Conservation (phyloP, 2,329 filamentous ascomycete species). For the Calonectria naviculata region DNA sequence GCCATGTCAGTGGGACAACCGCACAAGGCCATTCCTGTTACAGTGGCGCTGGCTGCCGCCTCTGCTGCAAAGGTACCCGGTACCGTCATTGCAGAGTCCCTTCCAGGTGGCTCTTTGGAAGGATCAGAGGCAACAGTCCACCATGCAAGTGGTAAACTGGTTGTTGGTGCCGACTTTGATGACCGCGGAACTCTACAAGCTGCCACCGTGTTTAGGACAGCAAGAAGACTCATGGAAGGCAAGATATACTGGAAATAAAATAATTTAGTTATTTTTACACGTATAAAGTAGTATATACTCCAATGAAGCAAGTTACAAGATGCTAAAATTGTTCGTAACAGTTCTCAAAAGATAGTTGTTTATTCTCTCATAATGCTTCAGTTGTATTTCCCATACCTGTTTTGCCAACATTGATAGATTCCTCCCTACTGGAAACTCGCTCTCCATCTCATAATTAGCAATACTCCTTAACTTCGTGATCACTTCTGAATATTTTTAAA, state of each 20-base stretch:
- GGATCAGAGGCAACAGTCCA: slow-evolving; percentile 1
- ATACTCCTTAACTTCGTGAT: too few relatives aligned
- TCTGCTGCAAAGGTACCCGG: slow-evolving; percentile 52
- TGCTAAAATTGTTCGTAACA: too few relatives aligned
- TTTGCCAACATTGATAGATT: too few relatives aligned
- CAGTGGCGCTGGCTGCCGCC: slow-evolving; percentile 51
- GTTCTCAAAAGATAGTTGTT: too few relatives aligned
- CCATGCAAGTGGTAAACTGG: slow-evolving; percentile 36
- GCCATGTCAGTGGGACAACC: slow-evolving; percentile 62
- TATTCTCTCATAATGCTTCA: too few relatives aligned
- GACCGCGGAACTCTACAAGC: slow-evolving; percentile 45
- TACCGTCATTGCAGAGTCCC: neutral
- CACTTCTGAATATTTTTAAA: too few relatives aligned
- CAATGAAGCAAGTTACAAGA: too few relatives aligned
- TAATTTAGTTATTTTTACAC: neutral
- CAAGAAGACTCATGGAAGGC: slow-evolving; percentile 59
- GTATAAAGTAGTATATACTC: too few relatives aligned
- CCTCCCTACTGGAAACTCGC: too few relatives aligned
- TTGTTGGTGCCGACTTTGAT: slow-evolving; percentile 46
- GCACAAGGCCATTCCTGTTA: slow-evolving; percentile 62
- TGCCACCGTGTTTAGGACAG: slow-evolving; percentile 59
- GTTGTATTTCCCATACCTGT: too few relatives aligned
- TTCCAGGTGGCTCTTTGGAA: neutral
- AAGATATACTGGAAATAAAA: slow-evolving; percentile 44
- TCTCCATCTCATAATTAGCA: too few relatives aligned